Evolutionary conservation across 2,329 filamentous ascomycete genomes (phyloP).

Genomic region (Pseudogymnoascus sp.): DNA sequence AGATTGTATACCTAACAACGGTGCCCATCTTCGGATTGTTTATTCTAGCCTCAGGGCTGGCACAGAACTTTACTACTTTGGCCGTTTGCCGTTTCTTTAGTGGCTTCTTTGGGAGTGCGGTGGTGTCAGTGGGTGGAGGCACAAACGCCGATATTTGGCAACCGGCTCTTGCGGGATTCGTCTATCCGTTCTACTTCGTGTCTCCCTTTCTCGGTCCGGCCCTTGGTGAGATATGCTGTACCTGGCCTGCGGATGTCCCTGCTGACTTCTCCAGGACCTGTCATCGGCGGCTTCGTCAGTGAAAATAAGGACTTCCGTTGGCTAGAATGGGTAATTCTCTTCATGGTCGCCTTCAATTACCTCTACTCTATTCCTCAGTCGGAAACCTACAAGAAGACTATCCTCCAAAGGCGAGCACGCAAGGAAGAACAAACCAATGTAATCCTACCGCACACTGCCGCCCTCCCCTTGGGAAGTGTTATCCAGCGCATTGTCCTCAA

Average conservation of each 20-base stretch:
- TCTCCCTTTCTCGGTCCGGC: conserved; percentile 16
- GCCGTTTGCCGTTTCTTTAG: conserved; percentile 24
- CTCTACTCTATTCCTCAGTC: conserved; percentile 11
- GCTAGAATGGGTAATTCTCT: conserved; percentile 15
- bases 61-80: conserved; percentile 25
- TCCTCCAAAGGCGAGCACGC: conserved; percentile 10
- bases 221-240: not conserved
- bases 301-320: conserved; percentile 21
- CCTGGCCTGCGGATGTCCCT: not conserved
- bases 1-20: conserved; percentile 31
- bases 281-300: conserved; percentile 20
- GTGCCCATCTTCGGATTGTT: conserved; percentile 44
- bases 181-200: conserved; percentile 12
- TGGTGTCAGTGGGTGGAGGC: conserved; percentile 15
- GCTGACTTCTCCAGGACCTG: conserved; percentile 28
- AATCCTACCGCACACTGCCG: not conserved
- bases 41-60: conserved; percentile 43
- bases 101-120: conserved; percentile 22
- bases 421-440: not conserved
- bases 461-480: conserved; percentile 11
- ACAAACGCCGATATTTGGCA: conserved; percentile 18
- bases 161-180: not conserved
- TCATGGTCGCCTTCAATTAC: conserved; percentile 11
- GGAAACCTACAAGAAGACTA: conserved; percentile 17
- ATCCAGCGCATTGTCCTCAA: conserved; percentile 15